phyloP scores from a whole-genome alignment of 2,329 filamentous ascomycete genomes.

The Alternaria solani region DNA sequence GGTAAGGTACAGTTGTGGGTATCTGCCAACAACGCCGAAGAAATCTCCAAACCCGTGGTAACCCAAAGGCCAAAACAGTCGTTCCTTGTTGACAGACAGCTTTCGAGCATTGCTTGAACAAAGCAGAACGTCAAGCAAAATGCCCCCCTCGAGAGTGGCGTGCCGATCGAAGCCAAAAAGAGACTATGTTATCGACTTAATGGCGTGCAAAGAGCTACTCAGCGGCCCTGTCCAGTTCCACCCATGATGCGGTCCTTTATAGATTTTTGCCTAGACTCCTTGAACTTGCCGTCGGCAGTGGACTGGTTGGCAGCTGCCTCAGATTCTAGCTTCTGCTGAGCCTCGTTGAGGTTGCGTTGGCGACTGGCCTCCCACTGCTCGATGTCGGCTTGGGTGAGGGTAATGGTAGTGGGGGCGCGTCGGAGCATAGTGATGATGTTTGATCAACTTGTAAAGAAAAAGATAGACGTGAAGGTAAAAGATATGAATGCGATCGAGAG shows the following conservation, averaged over 20 bases:
- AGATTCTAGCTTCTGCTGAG: conserved; percentile 31
- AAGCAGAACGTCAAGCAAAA: not conserved
- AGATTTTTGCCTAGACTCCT: conserved; percentile 30
- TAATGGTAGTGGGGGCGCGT: conserved; percentile 71
- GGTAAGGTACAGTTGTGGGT: not conserved
- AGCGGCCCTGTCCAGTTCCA: conserved; percentile 22
- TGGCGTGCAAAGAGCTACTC: not conserved
- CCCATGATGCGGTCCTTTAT: conserved; percentile 48
- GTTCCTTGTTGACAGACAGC: not conserved
- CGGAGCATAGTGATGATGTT: conserved; percentile 64
- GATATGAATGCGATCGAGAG: not conserved
- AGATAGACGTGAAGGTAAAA: not conserved
- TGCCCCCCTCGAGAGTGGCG: too few relatives aligned
- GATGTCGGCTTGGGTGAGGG: conserved; percentile 74
- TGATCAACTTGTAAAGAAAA: not conserved
- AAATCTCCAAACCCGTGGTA: not conserved
- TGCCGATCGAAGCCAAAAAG: too few relatives aligned
- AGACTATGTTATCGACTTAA: too few relatives aligned
- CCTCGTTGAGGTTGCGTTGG: conserved; percentile 43
- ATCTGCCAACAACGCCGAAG: not conserved
- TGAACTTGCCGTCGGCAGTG: conserved; percentile 23
- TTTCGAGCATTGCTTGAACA: not conserved
- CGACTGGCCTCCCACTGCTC: conserved; percentile 73
- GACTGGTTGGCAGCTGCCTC: conserved; percentile 25
- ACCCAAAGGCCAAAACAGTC: not conserved